A percentile compares a stretch with the other conserved stretches of the same genome.
Conservation (phyloP, 257 asterid genomes). For the Paraleonurus japonicus region DNA sequence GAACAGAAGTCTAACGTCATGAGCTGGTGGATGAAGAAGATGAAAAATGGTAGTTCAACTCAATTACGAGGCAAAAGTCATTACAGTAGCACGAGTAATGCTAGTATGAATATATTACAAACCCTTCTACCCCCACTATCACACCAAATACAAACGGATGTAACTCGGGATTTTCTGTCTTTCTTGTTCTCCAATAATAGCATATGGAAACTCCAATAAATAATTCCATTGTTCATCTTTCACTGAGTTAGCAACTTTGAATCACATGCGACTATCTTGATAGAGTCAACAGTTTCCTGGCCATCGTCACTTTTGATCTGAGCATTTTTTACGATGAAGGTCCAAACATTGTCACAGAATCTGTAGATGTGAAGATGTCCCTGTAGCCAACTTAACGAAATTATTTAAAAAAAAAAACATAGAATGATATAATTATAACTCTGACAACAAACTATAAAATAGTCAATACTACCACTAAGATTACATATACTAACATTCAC, state of each 20-base stretch:
- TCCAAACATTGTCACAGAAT: constrained; percentile 95
- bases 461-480: not conserved
- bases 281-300: constrained; percentile 62
- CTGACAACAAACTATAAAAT: not conserved
- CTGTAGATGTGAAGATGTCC: constrained; percentile 98
- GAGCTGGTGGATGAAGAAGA: not conserved
- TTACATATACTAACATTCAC: not conserved
- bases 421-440: not conserved
- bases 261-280: constrained; percentile 91
- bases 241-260: constrained; percentile 79
- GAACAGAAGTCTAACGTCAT: not conserved
- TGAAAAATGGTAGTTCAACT: not conserved
- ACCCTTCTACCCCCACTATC: too few species aligned
- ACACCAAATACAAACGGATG: too few species aligned
- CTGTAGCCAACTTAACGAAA: constrained; percentile 32
- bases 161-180: not conserved
- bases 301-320: constrained; percentile 70
- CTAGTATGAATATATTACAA: not conserved
- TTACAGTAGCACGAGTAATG: not conserved
- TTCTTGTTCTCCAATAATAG: constrained; percentile 6
- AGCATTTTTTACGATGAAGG: constrained; percentile 90
- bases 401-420: constrained; percentile 3
- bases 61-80: not conserved
- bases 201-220: constrained; percentile 2
- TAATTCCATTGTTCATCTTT: constrained; percentile 18